A percentile compares a stretch with the other conserved stretches of the same genome.
Conservation (phyloP, 73 alveolate species). For the Paramecium primaurelia region DNA sequence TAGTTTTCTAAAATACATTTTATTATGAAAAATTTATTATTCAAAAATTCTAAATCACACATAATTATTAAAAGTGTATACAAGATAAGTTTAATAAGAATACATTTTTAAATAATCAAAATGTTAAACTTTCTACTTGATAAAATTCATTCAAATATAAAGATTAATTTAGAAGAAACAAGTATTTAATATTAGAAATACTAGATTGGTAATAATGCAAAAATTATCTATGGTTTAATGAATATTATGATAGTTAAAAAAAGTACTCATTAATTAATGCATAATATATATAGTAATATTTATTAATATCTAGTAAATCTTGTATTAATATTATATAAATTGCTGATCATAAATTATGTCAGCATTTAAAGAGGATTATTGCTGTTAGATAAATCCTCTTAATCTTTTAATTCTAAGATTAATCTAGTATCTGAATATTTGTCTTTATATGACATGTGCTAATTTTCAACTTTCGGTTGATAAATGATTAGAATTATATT, state of each 20-base stretch:
- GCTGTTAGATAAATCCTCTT: not conserved
- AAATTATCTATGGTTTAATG: too few species aligned
- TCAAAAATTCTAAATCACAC: not conserved
- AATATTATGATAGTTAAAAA: too few species aligned
- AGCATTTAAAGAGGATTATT: not conserved
- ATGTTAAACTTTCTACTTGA: too few species aligned
- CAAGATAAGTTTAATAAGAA: too few species aligned
- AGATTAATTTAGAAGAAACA: too few species aligned
- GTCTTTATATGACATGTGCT: not conserved
- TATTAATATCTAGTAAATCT: not conserved
- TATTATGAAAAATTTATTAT: not conserved
- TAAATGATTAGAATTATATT: not conserved
- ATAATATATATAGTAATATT: not conserved
- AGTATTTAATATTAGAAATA: too few species aligned
- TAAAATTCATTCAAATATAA: too few species aligned
- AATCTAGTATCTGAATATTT: not conserved
- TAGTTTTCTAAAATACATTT: not conserved
- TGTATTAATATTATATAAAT: not conserved
- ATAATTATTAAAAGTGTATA: too few species aligned
- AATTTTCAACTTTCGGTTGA: not conserved
- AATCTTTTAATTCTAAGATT: not conserved
- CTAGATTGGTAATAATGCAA: too few species aligned
- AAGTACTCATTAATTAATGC: too few species aligned
- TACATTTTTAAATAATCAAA: too few species aligned
- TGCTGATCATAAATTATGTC: not conserved